A percentile compares a stretch with the other conserved stretches of the same genome.
Conservation (phyloP, 2,329 filamentous ascomycete species). For the Fusarium duplospermum region DNA sequence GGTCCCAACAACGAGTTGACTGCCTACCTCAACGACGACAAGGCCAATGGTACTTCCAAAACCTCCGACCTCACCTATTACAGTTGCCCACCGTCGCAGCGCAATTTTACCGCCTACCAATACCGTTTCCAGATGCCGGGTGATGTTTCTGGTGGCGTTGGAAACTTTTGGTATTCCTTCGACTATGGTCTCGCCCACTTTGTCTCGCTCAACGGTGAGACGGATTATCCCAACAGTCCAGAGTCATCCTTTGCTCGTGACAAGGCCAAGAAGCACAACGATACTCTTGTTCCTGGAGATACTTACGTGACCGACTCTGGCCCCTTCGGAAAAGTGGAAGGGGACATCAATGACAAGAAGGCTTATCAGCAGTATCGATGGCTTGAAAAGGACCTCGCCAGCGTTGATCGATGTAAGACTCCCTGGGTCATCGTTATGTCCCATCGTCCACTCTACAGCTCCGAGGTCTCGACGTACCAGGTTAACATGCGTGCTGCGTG, state of each 20-base stretch:
- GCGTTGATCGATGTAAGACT: constrained; percentile 58
- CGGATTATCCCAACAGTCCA: constrained; percentile 52
- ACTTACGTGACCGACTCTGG: constrained; percentile 61
- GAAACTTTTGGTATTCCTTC: constrained; percentile 67
- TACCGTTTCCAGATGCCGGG: constrained; percentile 65
- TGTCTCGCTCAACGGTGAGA: constrained; percentile 60
- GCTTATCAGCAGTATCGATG: constrained; percentile 61
- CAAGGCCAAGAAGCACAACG: constrained; percentile 53
- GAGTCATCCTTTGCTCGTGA: constrained; percentile 46
- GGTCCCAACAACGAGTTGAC: constrained; percentile 57
- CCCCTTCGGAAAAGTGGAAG: constrained; percentile 57
- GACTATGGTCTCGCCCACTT: constrained; percentile 66
- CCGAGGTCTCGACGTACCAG: constrained; percentile 58
- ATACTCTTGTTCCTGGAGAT: constrained; percentile 51
- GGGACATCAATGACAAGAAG: constrained; percentile 53
- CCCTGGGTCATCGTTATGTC: constrained; percentile 62
- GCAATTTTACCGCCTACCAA: constrained; percentile 63
- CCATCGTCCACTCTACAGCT: constrained; percentile 62
- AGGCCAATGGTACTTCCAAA: constrained; percentile 55
- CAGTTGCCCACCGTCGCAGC: constrained; percentile 63
- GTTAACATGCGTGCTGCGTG: constrained; percentile 57
- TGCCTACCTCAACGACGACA: constrained; percentile 58
- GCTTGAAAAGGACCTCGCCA: constrained; percentile 57
- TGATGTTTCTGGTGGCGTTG: constrained; percentile 57
- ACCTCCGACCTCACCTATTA: constrained; percentile 58